These are phyloP conservation scores for Saccharomyces hybrid DNA, from an alignment of 1,139 yeast genomes.

Conservation along the genomic window DNA sequence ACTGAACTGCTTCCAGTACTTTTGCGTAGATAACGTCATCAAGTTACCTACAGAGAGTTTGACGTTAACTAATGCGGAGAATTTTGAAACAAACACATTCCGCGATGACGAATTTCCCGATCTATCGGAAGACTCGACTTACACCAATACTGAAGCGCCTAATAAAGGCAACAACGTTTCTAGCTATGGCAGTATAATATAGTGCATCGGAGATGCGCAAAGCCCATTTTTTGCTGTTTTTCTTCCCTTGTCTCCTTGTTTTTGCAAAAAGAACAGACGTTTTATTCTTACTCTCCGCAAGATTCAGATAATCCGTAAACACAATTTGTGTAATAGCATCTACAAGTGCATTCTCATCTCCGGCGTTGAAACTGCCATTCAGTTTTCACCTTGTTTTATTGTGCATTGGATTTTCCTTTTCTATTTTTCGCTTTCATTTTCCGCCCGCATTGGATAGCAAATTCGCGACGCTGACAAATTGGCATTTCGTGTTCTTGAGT, in stretches of 20 bases:
- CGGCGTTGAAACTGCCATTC: background rate
- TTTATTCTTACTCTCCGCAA: background rate
- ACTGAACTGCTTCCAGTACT: constrained; percentile 81
- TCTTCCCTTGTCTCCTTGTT: background rate
- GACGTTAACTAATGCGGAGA: constrained; percentile 10
- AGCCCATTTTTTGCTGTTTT: background rate
- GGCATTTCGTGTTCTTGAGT: constrained; percentile 2
- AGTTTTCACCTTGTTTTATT: background rate
- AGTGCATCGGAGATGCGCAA: background rate
- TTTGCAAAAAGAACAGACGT: background rate
- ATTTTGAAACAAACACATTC: constrained; percentile 17
- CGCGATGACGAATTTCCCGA: constrained; percentile 4
- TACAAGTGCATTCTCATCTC: too few relatives aligned
- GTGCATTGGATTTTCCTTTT: background rate
- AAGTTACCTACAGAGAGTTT: constrained; percentile 40
- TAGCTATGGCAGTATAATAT: background rate
- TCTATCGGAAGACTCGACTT: background rate
- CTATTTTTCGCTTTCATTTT: background rate
- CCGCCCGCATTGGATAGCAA: background rate
- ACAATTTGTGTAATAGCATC: too few relatives aligned
- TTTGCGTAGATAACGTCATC: constrained; percentile 80
- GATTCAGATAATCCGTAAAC: background rate
- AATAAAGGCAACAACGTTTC: background rate
- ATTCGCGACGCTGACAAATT: background rate
- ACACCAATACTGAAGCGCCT: background rate